Percentiles rank a stretch among this genome's conserved stretches.
Conservation (phyloP, 441 rosid genomes). For the Hura crepitans region DNA sequence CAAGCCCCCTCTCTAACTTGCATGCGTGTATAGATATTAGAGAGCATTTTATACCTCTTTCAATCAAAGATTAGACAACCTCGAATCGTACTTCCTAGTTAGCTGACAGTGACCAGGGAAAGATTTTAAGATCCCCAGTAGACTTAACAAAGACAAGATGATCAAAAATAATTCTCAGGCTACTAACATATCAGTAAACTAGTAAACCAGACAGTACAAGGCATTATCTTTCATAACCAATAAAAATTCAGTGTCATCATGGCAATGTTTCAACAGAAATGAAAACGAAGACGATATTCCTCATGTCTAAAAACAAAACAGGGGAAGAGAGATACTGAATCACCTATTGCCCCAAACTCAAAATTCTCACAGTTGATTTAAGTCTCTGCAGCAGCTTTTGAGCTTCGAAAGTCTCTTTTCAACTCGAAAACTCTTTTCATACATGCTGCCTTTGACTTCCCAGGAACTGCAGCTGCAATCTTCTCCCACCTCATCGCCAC, state of each 20-base stretch:
- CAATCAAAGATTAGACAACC: neutral
- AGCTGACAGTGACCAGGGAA: neutral
- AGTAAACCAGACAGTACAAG: neutral
- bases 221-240: neutral
- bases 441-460: conserved; percentile 74
- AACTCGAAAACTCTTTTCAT: conserved; percentile 74
- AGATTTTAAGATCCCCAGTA: neutral
- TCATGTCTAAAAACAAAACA: neutral
- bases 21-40: no score
- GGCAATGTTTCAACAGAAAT: neutral
- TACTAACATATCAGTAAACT: no score
- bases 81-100: no score
- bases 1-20: neutral
- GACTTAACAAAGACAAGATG: no score
- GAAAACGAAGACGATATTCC: neutral
- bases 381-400: conserved; percentile 51
- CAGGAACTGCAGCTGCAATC: conserved; percentile 78
- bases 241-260: neutral
- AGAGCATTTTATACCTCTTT: no score
- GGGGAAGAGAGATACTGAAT: neutral
- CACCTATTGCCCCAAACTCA: conserved; percentile 24
- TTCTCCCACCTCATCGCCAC: conserved; percentile 90
- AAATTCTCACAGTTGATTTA: conserved; percentile 19
- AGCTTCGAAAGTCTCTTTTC: conserved; percentile 71
- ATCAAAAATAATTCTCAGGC: no score